Conservation (phyloP, 148 eudicot species). For the Rhododendron mucronatum region DNA sequence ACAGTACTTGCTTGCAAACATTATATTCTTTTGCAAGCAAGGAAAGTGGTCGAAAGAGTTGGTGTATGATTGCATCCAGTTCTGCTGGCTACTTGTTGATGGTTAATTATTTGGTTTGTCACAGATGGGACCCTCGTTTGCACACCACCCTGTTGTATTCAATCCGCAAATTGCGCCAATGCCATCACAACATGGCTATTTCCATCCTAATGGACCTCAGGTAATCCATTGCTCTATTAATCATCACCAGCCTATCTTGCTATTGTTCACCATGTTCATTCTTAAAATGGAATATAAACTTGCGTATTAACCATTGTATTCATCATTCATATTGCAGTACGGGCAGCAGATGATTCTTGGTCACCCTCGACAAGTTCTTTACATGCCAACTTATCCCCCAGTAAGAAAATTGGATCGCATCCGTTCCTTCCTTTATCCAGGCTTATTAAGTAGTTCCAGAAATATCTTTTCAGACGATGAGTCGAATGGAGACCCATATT, state of each 20-base stretch:
- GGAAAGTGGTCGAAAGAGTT: not conserved
- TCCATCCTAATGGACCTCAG: conserved; percentile 83
- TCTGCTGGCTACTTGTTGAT: not conserved
- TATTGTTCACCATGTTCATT: not conserved
- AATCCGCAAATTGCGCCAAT: conserved; percentile 68
- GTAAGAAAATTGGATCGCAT: conserved; percentile 39
- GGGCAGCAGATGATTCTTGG: conserved; percentile 94
- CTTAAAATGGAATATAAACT: not conserved
- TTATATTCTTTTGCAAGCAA: not conserved
- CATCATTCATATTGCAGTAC: conserved; percentile 40
- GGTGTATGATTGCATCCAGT: conserved; percentile 1
- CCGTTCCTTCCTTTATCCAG: not conserved
- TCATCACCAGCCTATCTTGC: not conserved
- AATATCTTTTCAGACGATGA: not conserved
- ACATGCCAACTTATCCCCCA: conserved; percentile 84
- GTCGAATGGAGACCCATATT: not conserved
- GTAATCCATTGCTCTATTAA: conserved; percentile 21
- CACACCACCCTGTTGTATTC: conserved; percentile 69
- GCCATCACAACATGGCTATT: conserved; percentile 74
- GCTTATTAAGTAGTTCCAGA: not conserved
- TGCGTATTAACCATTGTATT: not conserved
- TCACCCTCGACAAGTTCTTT: conserved; percentile 79
- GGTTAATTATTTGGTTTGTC: conserved; percentile 13
- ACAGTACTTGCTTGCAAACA: not conserved
- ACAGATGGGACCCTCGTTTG: conserved; percentile 74